These are phyloP conservation scores for Pontederia crassipes DNA, from an alignment of 176 grass and related monocot species.

Conservation along the genomic window DNA sequence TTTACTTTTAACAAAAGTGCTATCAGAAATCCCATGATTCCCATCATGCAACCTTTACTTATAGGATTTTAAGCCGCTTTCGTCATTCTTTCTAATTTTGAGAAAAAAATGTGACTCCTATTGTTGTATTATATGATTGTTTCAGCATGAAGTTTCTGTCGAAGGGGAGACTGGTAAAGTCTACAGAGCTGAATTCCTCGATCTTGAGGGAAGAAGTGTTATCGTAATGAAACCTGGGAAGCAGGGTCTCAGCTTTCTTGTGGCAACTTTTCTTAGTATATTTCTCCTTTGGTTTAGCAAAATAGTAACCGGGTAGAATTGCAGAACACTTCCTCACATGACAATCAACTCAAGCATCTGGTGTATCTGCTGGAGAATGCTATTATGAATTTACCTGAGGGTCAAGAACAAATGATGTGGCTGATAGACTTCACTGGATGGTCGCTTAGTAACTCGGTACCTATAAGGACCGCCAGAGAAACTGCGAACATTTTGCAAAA, in stretches of 20 bases:
- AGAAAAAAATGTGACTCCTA: background rate
- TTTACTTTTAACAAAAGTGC: too few species aligned
- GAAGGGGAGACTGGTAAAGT: slow-evolving; percentile 81
- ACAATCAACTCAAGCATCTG: slow-evolving; percentile 50
- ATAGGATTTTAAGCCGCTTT: slow-evolving; percentile 1
- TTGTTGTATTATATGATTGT: background rate
- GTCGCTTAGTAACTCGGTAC: slow-evolving; percentile 50
- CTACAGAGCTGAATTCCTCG: slow-evolving; percentile 61
- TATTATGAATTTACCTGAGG: slow-evolving; percentile 48
- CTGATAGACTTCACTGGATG: slow-evolving; percentile 89
- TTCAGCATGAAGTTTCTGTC: slow-evolving; percentile 48
- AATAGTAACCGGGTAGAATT: background rate
- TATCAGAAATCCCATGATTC: too few species aligned
- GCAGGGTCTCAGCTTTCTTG: slow-evolving; percentile 34
- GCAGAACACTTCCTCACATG: slow-evolving; percentile 66
- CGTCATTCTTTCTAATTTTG: background rate
- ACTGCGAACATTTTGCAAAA: slow-evolving; percentile 49
- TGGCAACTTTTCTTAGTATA: background rate
- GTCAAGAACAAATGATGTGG: slow-evolving; percentile 75
- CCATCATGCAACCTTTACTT: background rate
- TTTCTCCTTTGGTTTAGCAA: background rate
- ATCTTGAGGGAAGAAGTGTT: slow-evolving; percentile 60
- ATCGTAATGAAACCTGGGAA: slow-evolving; percentile 61
- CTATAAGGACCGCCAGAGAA: slow-evolving; percentile 69
- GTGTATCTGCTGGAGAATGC: slow-evolving; percentile 81